A percentile compares a stretch with the other conserved stretches of the same genome.
These are phyloP conservation scores for Blattamonas nauphoetae DNA, from an alignment of 78 protist species.

Conservation along the genomic window DNA sequence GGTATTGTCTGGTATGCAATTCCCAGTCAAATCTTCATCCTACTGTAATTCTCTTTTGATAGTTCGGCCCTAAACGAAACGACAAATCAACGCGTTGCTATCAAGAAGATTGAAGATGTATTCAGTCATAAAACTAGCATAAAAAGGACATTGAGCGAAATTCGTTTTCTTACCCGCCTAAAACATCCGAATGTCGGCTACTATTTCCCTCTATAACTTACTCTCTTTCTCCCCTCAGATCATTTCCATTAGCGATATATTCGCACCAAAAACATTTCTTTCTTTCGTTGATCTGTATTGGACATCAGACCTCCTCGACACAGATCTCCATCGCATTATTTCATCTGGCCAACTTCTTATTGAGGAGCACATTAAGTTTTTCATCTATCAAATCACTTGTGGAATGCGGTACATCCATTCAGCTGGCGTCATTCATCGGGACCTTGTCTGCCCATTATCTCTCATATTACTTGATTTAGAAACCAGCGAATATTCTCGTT, in stretches of 20 bases:
- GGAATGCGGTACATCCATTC: slow-evolving; percentile 40
- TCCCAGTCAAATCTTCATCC: no score
- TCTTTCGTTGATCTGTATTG: background rate
- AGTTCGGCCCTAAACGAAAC: background rate
- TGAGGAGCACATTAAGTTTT: slow-evolving; percentile 29
- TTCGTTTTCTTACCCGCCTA: background rate
- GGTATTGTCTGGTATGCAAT: no score
- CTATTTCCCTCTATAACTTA: background rate
- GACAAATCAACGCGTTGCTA: background rate
- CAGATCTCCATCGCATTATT: slow-evolving; percentile 27
- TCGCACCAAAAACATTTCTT: background rate
- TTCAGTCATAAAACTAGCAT: background rate
- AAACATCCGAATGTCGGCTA: background rate
- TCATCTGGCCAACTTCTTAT: slow-evolving; percentile 27
- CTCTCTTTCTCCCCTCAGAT: background rate
- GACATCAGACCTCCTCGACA: slow-evolving; percentile 18
- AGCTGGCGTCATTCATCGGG: slow-evolving; percentile 35
- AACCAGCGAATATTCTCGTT: slow-evolving; percentile 51
- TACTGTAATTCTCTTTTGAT: no score
- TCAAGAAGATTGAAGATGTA: background rate
- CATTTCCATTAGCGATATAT: background rate
- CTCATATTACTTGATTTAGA: slow-evolving; percentile 10
- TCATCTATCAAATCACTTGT: slow-evolving; percentile 41
- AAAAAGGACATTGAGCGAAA: background rate
- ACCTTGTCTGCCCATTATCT: slow-evolving; percentile 1